phyloP scores from a whole-genome alignment of 2,329 filamentous ascomycete species.

The Fusarium sp. region DNA sequence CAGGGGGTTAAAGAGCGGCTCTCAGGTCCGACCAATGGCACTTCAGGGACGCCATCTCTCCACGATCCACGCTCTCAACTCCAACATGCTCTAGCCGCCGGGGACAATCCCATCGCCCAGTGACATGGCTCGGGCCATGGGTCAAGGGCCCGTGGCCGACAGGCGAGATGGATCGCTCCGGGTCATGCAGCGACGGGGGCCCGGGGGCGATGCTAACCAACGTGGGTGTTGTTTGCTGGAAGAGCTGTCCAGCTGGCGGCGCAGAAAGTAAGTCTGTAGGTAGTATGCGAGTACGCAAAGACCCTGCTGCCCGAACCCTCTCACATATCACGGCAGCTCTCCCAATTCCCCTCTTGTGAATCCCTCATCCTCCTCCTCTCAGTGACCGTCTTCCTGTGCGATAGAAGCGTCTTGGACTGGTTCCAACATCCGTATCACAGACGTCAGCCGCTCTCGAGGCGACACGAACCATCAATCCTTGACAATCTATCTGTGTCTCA shows the following conservation, averaged over 20 bases:
- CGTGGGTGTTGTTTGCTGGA: slow-evolving; percentile 14
- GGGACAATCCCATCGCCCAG: slow-evolving; percentile 23
- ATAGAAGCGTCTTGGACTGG: background rate
- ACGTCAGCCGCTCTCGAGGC: slow-evolving; percentile 2
- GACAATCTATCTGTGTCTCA: background rate
- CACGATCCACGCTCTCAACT: slow-evolving; percentile 36
- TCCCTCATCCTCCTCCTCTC: slow-evolving; percentile 19
- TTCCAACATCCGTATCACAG: background rate
- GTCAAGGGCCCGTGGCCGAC: slow-evolving; percentile 7
- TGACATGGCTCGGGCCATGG: slow-evolving; percentile 20
- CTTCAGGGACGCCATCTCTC: slow-evolving; percentile 23
- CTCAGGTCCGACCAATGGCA: slow-evolving; percentile 34
- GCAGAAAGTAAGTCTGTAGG: background rate
- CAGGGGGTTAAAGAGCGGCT: slow-evolving; percentile 32
- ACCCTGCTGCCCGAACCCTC: slow-evolving; percentile 20
- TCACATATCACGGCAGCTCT: slow-evolving; percentile 35
- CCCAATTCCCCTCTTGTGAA: slow-evolving; percentile 28
- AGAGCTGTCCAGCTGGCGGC: slow-evolving; percentile 9
- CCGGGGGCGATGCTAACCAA: slow-evolving; percentile 24
- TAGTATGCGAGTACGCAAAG: slow-evolving; percentile 19
- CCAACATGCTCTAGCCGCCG: slow-evolving; percentile 39
- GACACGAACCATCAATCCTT: slow-evolving; percentile 4
- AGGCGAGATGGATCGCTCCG: slow-evolving; percentile 24
- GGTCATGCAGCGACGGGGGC: slow-evolving; percentile 24
- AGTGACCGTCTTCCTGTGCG: background rate